Base-by-base conservation (phyloP, 2,329 filamentous ascomycete species). In the Kalmusia sp. region DNA sequence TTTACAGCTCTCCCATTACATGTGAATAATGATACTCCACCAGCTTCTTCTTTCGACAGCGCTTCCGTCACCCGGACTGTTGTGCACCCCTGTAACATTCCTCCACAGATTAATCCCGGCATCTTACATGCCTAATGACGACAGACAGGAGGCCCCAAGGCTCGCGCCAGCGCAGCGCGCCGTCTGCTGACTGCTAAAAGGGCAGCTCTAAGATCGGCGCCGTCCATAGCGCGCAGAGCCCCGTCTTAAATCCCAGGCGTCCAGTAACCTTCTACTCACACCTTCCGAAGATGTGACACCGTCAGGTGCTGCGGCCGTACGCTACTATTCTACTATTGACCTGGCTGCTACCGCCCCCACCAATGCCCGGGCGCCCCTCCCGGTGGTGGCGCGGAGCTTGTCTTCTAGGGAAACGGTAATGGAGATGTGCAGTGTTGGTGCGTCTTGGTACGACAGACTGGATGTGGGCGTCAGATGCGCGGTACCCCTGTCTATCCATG, bases 211-310 rank as follows among this genome's bases (percentile, higher is more conserved):
- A 33, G 49, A 51, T 54, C 50, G 34, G 31, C 48, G 43, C 33
- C 17, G 15, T 22, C 28, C 4, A 40, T 56, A 54, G 56, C 43
- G 51, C 40, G 17, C 21, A 47, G 39, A 48, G 27, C 12, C 19
- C 35, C 22, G 21, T 51, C 44, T n/a, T 45, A 17, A 25, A 28
- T 30, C 3, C 11, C 15, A 41, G 31, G 33, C 25, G 40, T 47
- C 43, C 31, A 43, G 58, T 54, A 54, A 63, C 58, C 37, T 41
- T 56, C 9, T 33, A 45, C 34, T 62, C 51, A 43, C 59, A 63
- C 61, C 61, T 61, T 63, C 61, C 56, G 28, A 31, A 28, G 31
- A 37, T n/a, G 33, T 56, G 44, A 51, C 39, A 17, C 38, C 43
- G 48, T 57, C 51, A 56, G 37, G 25, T 41, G 52, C 34, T 45